Evolutionary conservation across 225 moss, liverwort and hornwort genomes (phyloP), one percentile per base, ranked within the genome.

Genomic region (Bryoerythrophyllum caledonicum): DNA sequence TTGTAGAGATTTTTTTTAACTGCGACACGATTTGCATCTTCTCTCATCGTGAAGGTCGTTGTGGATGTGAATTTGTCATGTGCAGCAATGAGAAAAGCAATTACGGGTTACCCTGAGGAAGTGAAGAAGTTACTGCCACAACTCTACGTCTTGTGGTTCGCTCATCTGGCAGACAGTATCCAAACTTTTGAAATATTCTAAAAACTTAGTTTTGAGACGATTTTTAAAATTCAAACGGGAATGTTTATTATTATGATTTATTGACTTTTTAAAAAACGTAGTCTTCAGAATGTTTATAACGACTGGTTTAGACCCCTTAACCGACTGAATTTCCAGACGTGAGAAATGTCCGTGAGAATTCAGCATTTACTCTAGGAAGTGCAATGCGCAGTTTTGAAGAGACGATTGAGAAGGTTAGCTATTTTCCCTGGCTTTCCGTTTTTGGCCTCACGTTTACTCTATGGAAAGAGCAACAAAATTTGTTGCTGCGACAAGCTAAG

Each of bases 131-230:
- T 85, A 28, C 62, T 86, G 70, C 78, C 85, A 54, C 80, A 87
- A 63, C 87, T 93, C 53, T 82, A 82, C 32, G 87, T 82, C 83
- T 66, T 91, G 73, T 93, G 83, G 90, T 85, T 90, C 71, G 83
- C 87, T 23, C 90, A 93, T 86, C 79, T 91, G 82, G 87, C 86
- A 69, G 92, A 93, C 81, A 90, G 87, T 93, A 91, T 93, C 92
- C 90, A 52, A 74, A 63, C 41, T 73, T 60, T 2, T 19, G 19
- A 6, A 19, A 49, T 7, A 6, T 49, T 16, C 3, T 17, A 1
- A 6, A 49, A 76, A 38, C 63, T 52, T 35, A 53, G 65, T 53
- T 17, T 49, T 19, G 20, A 63, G 72, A 26, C 76, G 70, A 48
- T 70, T 64, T 32, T 5, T 3, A 46, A 34, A 43, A 19, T 62